Evolutionary conservation across 2,329 filamentous ascomycete genomes (phyloP).

Genomic region (Bimuria novae-zelandiae): DNA sequence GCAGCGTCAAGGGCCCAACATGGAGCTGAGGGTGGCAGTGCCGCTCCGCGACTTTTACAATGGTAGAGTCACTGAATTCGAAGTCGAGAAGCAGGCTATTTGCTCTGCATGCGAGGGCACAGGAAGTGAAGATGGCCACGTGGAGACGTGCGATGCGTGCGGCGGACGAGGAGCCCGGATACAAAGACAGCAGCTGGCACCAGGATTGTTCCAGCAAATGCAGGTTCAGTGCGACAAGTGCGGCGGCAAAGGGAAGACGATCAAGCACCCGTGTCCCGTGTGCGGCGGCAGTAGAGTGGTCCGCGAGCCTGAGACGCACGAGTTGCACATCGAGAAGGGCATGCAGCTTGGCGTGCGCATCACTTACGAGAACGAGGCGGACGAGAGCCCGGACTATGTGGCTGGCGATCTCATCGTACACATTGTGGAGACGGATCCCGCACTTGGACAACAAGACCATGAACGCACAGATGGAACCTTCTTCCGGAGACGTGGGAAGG

Average conservation of each 20-base stretch:
- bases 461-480: slow-evolving; percentile 83
- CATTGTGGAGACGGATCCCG: slow-evolving; percentile 74
- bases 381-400: slow-evolving; percentile 91
- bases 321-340: slow-evolving; percentile 74
- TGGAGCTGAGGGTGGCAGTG: slow-evolving; percentile 82
- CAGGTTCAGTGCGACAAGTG: slow-evolving; percentile 90
- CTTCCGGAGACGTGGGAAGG: slow-evolving; percentile 83
- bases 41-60: slow-evolving; percentile 92
- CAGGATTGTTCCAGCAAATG: slow-evolving; percentile 98
- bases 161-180: slow-evolving; percentile 81
- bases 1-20: slow-evolving; percentile 81
- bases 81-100: slow-evolving; percentile 91
- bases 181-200: slow-evolving; percentile 88
- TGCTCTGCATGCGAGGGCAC: slow-evolving; percentile 90
- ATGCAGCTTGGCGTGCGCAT: slow-evolving; percentile 75
- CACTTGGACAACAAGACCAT: slow-evolving; percentile 63
- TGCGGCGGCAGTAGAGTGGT: slow-evolving; percentile 81
- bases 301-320: slow-evolving; percentile 70
- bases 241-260: slow-evolving; percentile 83
- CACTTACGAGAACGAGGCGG: slow-evolving; percentile 92
- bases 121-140: slow-evolving; percentile 79
- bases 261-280: slow-evolving; percentile 81
- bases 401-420: slow-evolving; percentile 88
- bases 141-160: slow-evolving; percentile 79
- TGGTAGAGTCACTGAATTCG: slow-evolving; percentile 82